Evolutionary conservation across 441 rosid genomes (phyloP).

Genomic region (Daphne laureola): DNA sequence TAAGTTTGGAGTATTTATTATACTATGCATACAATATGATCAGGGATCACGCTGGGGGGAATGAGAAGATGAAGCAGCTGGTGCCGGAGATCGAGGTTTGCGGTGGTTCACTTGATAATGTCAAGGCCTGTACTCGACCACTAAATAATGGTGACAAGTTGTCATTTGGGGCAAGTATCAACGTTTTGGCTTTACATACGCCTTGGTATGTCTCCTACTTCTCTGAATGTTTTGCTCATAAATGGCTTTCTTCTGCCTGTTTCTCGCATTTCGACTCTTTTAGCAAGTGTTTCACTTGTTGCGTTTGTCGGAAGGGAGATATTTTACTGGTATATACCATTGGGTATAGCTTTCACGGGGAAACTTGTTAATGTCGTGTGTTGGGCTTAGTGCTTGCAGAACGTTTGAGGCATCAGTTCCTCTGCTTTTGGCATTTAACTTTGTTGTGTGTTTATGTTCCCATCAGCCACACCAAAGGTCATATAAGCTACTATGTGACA

Average conservation of each 20-base stretch:
- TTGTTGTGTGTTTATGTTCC: constrained; percentile 8
- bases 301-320: too few relatives aligned
- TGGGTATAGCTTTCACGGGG: too few relatives aligned
- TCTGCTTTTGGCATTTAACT: not conserved
- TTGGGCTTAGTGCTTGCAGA: too few relatives aligned
- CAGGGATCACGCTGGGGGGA: constrained; percentile 97
- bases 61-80: constrained; percentile 61
- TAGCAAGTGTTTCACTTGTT: not conserved
- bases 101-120: constrained; percentile 80
- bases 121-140: constrained; percentile 58
- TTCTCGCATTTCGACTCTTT: not conserved
- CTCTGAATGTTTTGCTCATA: not conserved
- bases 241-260: not conserved
- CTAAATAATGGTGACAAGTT: constrained; percentile 66
- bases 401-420: too few relatives aligned
- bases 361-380: too few relatives aligned
- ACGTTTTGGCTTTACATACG: constrained; percentile 68
- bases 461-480: constrained; percentile 88
- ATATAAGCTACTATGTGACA: constrained; percentile 78
- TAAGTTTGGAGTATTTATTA: too few relatives aligned
- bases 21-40: not conserved
- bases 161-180: constrained; percentile 41
- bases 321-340: too few relatives aligned
- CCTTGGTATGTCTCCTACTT: constrained; percentile 50
- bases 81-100: constrained; percentile 69